Evolutionary conservation across 2,329 filamentous ascomycete species (phyloP).

Genomic region (Hansfordia pulvinata): DNA sequence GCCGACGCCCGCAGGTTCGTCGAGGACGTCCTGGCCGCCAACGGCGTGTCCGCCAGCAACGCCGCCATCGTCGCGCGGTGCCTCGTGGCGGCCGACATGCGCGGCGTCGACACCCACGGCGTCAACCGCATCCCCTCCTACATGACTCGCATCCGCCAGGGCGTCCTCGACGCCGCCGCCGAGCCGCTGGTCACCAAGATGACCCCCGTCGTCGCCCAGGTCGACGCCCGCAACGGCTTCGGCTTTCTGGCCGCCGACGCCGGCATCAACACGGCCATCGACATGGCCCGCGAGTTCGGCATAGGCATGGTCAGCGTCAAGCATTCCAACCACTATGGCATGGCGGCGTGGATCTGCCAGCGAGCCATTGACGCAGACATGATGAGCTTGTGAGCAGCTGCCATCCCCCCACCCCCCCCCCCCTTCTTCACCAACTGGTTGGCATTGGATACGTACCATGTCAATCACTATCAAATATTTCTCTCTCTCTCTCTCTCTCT

Average conservation of each 20-base stretch:
- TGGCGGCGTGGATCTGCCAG: conserved; percentile 70
- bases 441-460: no score
- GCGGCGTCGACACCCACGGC: conserved; percentile 69
- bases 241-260: conserved; percentile 57
- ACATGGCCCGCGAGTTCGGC: conserved; percentile 49
- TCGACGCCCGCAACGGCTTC: conserved; percentile 58
- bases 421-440: no score
- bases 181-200: conserved; percentile 42
- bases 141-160: conserved; percentile 56
- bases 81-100: conserved; percentile 61
- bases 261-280: conserved; percentile 55
- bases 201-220: conserved; percentile 58
- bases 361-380: conserved; percentile 60
- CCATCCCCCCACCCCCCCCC: no score
- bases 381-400: conserved; percentile 56
- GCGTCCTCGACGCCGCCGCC: conserved; percentile 50
- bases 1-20: conserved; percentile 32
- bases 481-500: no score
- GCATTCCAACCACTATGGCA: conserved; percentile 73
- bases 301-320: conserved; percentile 67
- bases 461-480: no score
- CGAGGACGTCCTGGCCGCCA: conserved; percentile 39
- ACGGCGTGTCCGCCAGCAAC: conserved; percentile 44
- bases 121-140: conserved; percentile 70
- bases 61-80: conserved; percentile 52